Conservation (phyloP, 306 rosid genomes). For the Biancaea sappan region DNA sequence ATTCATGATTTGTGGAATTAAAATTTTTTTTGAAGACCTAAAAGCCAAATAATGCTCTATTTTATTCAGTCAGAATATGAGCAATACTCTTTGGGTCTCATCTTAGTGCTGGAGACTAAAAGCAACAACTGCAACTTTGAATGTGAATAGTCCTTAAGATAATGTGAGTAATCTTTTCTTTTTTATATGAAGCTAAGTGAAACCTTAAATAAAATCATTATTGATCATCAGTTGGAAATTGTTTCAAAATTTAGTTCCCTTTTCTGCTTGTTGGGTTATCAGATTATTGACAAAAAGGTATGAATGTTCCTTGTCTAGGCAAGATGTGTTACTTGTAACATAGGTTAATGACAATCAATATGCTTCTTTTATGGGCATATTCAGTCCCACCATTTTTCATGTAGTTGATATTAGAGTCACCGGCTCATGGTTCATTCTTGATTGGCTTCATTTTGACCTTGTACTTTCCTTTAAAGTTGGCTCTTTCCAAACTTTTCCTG, state of each 20-base stretch:
- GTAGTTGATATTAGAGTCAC: background rate
- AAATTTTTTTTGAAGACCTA: background rate
- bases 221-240: background rate
- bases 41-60: background rate
- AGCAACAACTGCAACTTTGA: conserved; percentile 5
- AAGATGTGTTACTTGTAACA: background rate
- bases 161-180: background rate
- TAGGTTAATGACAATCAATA: background rate
- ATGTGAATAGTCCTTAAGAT: background rate
- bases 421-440: background rate
- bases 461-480: background rate
- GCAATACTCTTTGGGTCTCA: background rate
- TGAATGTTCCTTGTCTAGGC: background rate
- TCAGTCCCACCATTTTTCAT: background rate
- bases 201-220: background rate
- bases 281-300: conserved; percentile 15
- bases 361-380: background rate
- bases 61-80: background rate
- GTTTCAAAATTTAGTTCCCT: background rate
- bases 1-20: no score
- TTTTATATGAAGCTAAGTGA: background rate
- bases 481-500: background rate
- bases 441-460: background rate
- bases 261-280: background rate
- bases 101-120: background rate